Evolutionary conservation across 176 grass and related monocot genomes (phyloP).

Genomic region (Tillandsia leiboldiana): DNA sequence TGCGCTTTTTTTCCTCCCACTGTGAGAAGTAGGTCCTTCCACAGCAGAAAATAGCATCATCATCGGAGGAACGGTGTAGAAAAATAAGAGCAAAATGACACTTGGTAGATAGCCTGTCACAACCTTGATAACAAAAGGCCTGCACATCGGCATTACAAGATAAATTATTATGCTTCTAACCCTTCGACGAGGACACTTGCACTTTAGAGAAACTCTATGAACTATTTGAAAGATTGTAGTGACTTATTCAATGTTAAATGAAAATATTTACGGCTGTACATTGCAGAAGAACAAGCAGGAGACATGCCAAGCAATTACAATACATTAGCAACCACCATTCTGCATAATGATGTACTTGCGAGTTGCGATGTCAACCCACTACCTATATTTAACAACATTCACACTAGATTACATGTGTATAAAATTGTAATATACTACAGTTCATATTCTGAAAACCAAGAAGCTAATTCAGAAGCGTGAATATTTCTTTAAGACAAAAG

Average conservation of each 20-base stretch:
- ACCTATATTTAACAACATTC: too few relatives aligned
- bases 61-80: conserved; percentile 74
- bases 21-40: conserved; percentile 79
- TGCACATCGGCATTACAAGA: conserved; percentile 23
- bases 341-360: too few relatives aligned
- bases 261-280: neutral
- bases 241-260: neutral
- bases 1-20: conserved; percentile 70
- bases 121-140: conserved; percentile 46
- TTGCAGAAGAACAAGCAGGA: too few relatives aligned
- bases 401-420: too few relatives aligned
- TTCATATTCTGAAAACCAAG: too few relatives aligned
- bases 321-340: too few relatives aligned
- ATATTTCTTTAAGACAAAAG: too few relatives aligned
- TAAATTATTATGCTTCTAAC: neutral
- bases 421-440: too few relatives aligned
- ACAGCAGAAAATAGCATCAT: conserved; percentile 88
- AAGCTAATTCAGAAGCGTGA: too few relatives aligned
- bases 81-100: conserved; percentile 59
- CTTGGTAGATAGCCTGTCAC: conserved; percentile 91
- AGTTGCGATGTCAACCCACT: too few relatives aligned
- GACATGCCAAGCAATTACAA: too few relatives aligned
- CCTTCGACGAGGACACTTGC: neutral
- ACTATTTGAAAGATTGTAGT: neutral
- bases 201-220: neutral